phyloP scores from a whole-genome alignment of 257 asterid species.

The Petunia secreta region DNA sequence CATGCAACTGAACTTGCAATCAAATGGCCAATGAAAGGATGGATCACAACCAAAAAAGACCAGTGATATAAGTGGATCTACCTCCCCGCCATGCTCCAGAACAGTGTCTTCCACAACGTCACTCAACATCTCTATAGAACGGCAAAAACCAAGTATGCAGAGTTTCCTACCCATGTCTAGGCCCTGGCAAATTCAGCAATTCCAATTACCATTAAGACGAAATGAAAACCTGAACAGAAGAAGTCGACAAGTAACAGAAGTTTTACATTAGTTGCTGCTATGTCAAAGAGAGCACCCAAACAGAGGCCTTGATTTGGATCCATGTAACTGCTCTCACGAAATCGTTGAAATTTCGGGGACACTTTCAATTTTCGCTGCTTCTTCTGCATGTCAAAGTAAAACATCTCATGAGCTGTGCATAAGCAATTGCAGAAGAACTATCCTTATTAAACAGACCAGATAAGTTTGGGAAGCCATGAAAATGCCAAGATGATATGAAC shows the following conservation, averaged over 20 bases:
- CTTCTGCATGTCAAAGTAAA: conserved; percentile 54
- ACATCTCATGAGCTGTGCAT: conserved; percentile 6
- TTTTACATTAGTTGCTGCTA: conserved; percentile 94
- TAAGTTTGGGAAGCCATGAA: neutral
- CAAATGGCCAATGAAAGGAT: neutral
- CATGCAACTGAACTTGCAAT: neutral
- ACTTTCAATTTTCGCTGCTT: conserved; percentile 60
- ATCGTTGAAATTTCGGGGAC: conserved; percentile 65
- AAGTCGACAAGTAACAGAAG: conserved; percentile 26
- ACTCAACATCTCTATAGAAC: conserved; percentile 97
- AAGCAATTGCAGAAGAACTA: neutral
- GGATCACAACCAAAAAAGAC: neutral
- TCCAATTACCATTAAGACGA: conserved; percentile 9
- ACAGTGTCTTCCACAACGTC: conserved; percentile 98
- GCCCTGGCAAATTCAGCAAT: conserved; percentile 53
- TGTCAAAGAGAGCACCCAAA: conserved; percentile 94
- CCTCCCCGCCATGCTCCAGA: conserved; percentile 99
- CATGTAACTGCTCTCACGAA: conserved; percentile 90
- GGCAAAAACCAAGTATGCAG: conserved; percentile 93
- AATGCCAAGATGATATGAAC: neutral
- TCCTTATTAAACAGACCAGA: neutral
- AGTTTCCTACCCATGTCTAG: conserved; percentile 88
- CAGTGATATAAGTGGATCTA: conserved; percentile 31
- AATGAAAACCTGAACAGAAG: neutral
- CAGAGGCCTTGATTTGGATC: conserved; percentile 91